These are phyloP conservation scores for Calocybe cyanea DNA, from an alignment of 768 basidiomycete species.

Conservation along the genomic window DNA sequence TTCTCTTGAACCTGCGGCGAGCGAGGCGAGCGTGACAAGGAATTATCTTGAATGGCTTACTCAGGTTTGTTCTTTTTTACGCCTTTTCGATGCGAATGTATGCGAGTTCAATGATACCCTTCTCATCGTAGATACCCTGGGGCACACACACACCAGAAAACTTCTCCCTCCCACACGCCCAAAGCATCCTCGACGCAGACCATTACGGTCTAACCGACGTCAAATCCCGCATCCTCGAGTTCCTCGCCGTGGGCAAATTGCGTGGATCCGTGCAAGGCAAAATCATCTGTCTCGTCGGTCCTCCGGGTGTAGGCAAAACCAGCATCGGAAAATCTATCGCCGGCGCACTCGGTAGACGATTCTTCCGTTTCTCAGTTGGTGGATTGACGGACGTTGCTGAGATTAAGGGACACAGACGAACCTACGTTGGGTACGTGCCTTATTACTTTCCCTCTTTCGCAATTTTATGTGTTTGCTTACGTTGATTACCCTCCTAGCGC, in stretches of 20 bases:
- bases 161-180: slow-evolving; percentile 81
- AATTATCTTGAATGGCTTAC: slow-evolving; percentile 95
- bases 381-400: slow-evolving; percentile 97
- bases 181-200: slow-evolving; percentile 85
- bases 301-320: slow-evolving; percentile 97
- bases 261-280: slow-evolving; percentile 95
- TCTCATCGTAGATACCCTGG: slow-evolving; percentile 78
- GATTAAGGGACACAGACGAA: slow-evolving; percentile 96
- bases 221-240: slow-evolving; percentile 92
- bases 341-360: slow-evolving; percentile 83
- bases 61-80: slow-evolving; percentile 42
- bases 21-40: slow-evolving; percentile 89
- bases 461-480: background rate
- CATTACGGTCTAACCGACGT: slow-evolving; percentile 92
- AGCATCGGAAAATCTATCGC: slow-evolving; percentile 95
- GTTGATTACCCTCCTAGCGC: slow-evolving; percentile 43
- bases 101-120: slow-evolving; percentile 3
- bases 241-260: slow-evolving; percentile 92
- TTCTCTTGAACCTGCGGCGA: slow-evolving; percentile 85
- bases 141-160: slow-evolving; percentile 93
- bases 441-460: background rate
- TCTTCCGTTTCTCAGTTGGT: slow-evolving; percentile 96
- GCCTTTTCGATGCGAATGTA: background rate
- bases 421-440: slow-evolving; percentile 80
- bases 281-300: slow-evolving; percentile 94